Base-by-base conservation (phyloP, 306 rosid genomes). In the Betula pendula region DNA sequence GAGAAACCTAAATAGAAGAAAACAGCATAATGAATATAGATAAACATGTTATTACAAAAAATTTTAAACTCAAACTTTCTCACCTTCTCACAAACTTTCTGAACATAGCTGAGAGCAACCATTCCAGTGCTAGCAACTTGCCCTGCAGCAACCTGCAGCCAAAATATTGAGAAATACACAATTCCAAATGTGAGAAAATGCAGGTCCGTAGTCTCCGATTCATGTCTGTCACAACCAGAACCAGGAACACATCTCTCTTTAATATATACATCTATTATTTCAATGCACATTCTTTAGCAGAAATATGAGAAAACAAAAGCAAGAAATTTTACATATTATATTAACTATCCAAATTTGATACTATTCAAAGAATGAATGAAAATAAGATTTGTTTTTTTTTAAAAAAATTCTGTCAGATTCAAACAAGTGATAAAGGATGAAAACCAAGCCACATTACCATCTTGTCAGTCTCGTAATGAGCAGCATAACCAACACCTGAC, bases 81-180 rank as follows among this genome's bases (percentile, higher is more conserved):
- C 82, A 94, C 99, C 94, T 95, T 95, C 84, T 95, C 99, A 8
- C 92, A 85, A 56, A 95, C 97, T 81, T 92, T 95, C 83, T 95
- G 99, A 81, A 95, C 99, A 81, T 95, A 95, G 86, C 97, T 92
- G 74, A 92, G 75, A 82, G 92, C 94, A 80, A 93, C 88, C 92
- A 93, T 85, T 80, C 99, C 98, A 59, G 98, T 92, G 87, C 96
- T 92, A 70, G 98, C 98, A 74, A 93, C 89, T 83, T 96, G 99
- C 63, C 94, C 98, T 15, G 99, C 91, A 76, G 94, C 98, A 87
- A 92, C 97, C 98, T 96, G 88, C 50, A 84, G 5, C 47, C 70
- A 63, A 20, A 35, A 63, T 38, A 9, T 31, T 35, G 70, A 2
- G 22, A 63, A 63, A 33, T 63, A 6, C 42, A 29, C 6, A 10